Base-by-base conservation (phyloP, 2,329 filamentous ascomycete species). In the Trichoderma sp. region DNA sequence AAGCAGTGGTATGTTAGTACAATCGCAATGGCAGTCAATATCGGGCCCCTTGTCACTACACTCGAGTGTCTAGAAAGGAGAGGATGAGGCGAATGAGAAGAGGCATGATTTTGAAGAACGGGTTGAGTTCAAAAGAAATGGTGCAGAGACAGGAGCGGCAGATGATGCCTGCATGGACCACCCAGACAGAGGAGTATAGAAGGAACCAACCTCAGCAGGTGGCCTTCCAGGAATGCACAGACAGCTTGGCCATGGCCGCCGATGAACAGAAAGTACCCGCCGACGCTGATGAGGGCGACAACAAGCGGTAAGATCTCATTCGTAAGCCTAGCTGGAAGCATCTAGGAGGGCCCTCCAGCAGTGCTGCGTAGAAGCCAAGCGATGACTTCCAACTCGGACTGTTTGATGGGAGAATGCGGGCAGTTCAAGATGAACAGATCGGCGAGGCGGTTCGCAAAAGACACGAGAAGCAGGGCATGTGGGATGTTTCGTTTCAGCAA, bases 1-100 rank as follows among this genome's bases (percentile, higher is more conserved):
- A 66, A 39, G 39, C 74, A 64, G 69, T 65, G 69, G 69, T 72
- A 63, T 59, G 43, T 66, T 69, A 68, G 64, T 34, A 63, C 16
- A 28, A 8, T 21, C n/a, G 8, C 13, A 55, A 37, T 24, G 21
- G 8, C 18, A 37, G 11, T 24, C 32, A 10, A 54, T 26, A 28
- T 14, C 60, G 3, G 39, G 49, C 26, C 60, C 52, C 49, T 54
- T n/a, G 24, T 28, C 26, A 14, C 28, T 39, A 2, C 26, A 14
- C 21, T 54, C 7, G 21, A 30, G 24, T 24, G 49, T 28, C 32
- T 46, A 21, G 60, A 39, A 46, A 32, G 26, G 52, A 64, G 49
- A 49, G 54, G n/a, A 63, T 6, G 14, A 34, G 21, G 18, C n/a
- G 21, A 18, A 4, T n/a, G n/a, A 24, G n/a, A 11, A 11, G 21